Base-by-base conservation (phyloP, 2,329 filamentous ascomycete genomes). In the Alternaria rosae region DNA sequence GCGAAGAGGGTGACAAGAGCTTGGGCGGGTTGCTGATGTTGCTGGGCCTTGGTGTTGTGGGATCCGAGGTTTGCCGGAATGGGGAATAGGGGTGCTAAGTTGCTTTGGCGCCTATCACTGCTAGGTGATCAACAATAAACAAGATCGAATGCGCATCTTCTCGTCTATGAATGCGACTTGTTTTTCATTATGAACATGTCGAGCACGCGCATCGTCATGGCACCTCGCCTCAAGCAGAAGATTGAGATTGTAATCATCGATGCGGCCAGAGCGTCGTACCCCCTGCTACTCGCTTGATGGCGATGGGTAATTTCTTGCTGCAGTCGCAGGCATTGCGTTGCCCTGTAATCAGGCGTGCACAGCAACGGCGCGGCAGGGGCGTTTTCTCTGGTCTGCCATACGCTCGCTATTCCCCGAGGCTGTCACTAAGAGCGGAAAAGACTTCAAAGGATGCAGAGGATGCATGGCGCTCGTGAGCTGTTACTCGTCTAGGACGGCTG, bases 341-440 rank as follows among this genome's bases (percentile, higher is more conserved):
- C 57, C 20, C 51, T 50, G 51, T 23, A 47, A 53, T 61, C 41
- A 57, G 23, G 59, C 32, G 20, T 42, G 51, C 45, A 50, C 26
- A 43, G 28, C 38, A 62, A 59, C 42, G 55, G 59, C 35, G 43
- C 48, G 55, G 50, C 52, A 63, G 26, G 53, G 61, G 61, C 57
- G 38, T 56, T 32, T 20, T 15, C n/a, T 10, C 10, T 25, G 38
- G 7, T n/a, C 10, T 59, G 20, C 32, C 32, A 51, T 59, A 54
- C n/a, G 59, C 44, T 50, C 44, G 55, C 43, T 38, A 50, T 59
- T 21, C 10, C 13, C 55, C 21, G 54, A 57, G 43, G 47, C 23
- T 61, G 42, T 32, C 28, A 38, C 23, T 48, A 62, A 28, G 25
- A 45, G 21, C 52, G 54, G 54, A 51, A 53, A 58, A 50, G 54